Evolutionary conservation across 164 flowering plant species (phyloP).

Genomic region (Vitis rotundifolia): DNA sequence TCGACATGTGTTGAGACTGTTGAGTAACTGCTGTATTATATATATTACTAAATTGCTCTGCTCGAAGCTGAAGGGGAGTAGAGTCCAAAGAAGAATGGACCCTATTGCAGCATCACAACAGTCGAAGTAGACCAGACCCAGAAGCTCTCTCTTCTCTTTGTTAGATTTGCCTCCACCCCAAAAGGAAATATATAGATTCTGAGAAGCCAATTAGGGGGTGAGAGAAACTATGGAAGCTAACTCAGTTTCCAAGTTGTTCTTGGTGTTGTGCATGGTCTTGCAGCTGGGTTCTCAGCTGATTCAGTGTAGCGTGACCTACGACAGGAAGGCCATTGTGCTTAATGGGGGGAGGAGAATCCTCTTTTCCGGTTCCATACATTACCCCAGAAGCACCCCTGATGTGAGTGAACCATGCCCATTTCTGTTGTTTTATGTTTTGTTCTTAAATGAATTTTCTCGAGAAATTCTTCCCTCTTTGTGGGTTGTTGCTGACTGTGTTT

Average conservation of each 20-base stretch:
- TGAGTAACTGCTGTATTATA: constrained; percentile 7
- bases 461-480: not conserved
- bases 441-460: not conserved
- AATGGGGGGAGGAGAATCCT: constrained; percentile 56
- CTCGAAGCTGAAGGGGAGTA: not conserved
- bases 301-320: constrained; percentile 50
- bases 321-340: constrained; percentile 50
- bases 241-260: constrained; percentile 18
- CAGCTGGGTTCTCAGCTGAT: constrained; percentile 22
- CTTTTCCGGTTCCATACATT: constrained; percentile 66
- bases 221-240: constrained; percentile 18
- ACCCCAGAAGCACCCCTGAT: constrained; percentile 72
- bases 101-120: not conserved
- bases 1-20: constrained; percentile 17
- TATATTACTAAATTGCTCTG: not conserved
- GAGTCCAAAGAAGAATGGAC: not conserved
- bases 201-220: not conserved
- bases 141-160: constrained; percentile 12
- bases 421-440: constrained; percentile 2
- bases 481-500: constrained; percentile 3
- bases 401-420: constrained; percentile 17
- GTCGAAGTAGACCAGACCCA: too few relatives aligned
- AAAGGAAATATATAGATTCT: too few relatives aligned
- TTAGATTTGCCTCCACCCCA: not conserved
- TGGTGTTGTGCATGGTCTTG: constrained; percentile 20